These are phyloP conservation scores for Erucastrum elatum DNA, from an alignment of 345 rosid species.

Conservation along the genomic window DNA sequence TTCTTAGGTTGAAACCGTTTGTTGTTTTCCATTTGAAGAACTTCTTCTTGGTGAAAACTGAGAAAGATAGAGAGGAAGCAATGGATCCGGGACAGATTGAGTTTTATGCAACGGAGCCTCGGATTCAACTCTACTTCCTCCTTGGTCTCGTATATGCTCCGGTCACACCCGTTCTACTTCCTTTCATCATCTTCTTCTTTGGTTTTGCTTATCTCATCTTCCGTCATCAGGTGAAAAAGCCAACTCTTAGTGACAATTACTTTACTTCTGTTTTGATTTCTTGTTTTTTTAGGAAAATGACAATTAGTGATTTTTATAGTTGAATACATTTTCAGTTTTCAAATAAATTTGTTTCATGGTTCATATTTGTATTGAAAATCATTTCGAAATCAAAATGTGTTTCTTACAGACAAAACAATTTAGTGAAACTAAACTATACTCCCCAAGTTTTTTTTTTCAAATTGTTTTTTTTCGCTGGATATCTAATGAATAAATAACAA, in stretches of 20 bases:
- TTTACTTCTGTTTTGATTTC: not conserved
- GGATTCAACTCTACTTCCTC: slow-evolving; percentile 85
- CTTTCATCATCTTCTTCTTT: slow-evolving; percentile 84
- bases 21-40: slow-evolving; percentile 89
- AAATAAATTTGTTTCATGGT: not conserved
- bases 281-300: not conserved
- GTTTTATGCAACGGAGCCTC: slow-evolving; percentile 87
- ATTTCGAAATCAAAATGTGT: not conserved
- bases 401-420: not conserved
- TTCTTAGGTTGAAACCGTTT: slow-evolving; percentile 78
- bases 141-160: slow-evolving; percentile 89
- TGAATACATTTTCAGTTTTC: not conserved
- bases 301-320: not conserved
- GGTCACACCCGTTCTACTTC: slow-evolving; percentile 80
- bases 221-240: slow-evolving; percentile 84
- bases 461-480: not conserved
- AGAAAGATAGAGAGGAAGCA: slow-evolving; percentile 90
- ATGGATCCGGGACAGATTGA: slow-evolving; percentile 94
- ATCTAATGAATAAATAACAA: not conserved
- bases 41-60: slow-evolving; percentile 88
- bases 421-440: not conserved
- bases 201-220: slow-evolving; percentile 76
- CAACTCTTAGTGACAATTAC: not conserved
- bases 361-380: not conserved
- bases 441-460: not conserved